Conservation (phyloP, 163 green algal genomes). For the Scenedesmus sp. region DNA sequence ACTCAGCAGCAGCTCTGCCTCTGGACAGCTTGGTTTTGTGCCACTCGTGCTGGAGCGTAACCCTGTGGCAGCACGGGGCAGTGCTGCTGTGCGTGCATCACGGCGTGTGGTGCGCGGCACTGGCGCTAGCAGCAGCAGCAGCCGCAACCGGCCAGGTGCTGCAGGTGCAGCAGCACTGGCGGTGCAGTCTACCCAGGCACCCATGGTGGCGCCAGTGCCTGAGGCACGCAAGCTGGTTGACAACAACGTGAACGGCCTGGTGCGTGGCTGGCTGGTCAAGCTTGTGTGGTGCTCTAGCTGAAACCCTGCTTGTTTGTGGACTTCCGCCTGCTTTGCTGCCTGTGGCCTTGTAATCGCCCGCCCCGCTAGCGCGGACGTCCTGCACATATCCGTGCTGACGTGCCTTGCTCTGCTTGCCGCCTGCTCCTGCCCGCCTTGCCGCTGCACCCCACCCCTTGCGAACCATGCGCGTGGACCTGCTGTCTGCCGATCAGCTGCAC, state of each 20-base stretch:
- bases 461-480: conserved; percentile 54
- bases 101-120: neutral
- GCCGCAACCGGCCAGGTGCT: neutral
- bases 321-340: neutral
- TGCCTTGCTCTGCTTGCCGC: neutral
- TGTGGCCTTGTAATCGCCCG: neutral
- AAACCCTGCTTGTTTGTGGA: neutral
- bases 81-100: neutral
- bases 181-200: neutral
- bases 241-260: conserved; percentile 45
- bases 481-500: conserved; percentile 76
- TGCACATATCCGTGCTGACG: neutral
- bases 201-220: neutral
- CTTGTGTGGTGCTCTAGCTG: neutral
- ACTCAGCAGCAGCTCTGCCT: neutral
- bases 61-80: neutral
- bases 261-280: neutral
- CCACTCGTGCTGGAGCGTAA: neutral
- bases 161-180: neutral
- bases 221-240: conserved; percentile 36
- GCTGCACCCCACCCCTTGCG: neutral
- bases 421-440: neutral
- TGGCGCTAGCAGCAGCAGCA: conserved; percentile 23
- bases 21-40: neutral
- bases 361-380: neutral